A percentile compares a stretch with the other conserved stretches of the same genome.
phyloP scores from a whole-genome alignment of 2,329 filamentous ascomycete species.

The Daldinia sp. region DNA sequence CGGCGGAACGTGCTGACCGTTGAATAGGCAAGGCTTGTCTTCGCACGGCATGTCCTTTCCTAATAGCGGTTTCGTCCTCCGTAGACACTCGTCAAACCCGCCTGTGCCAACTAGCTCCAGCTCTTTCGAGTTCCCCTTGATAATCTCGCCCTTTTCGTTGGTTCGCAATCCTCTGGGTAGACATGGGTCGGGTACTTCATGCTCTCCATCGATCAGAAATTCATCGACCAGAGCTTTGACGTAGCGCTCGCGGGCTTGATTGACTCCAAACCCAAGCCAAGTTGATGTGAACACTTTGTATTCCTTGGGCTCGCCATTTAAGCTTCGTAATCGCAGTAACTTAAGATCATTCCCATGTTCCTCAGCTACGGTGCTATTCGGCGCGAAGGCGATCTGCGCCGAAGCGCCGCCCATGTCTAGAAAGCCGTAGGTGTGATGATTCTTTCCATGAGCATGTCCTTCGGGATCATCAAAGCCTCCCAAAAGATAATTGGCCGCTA shows the following conservation, averaged over 20 bases:
- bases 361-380: slow-evolving; percentile 88
- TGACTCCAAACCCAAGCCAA: slow-evolving; percentile 97
- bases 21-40: slow-evolving; percentile 87
- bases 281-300: slow-evolving; percentile 95
- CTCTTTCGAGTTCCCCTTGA: slow-evolving; percentile 57
- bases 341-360: slow-evolving; percentile 93
- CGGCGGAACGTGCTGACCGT: slow-evolving; percentile 91
- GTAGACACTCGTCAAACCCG: slow-evolving; percentile 85
- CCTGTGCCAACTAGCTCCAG: slow-evolving; percentile 83
- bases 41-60: slow-evolving; percentile 89
- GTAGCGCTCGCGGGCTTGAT: slow-evolving; percentile 88
- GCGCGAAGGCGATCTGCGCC: slow-evolving; percentile 97
- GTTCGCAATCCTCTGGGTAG: slow-evolving; percentile 82
- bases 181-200: slow-evolving; percentile 90
- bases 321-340: slow-evolving; percentile 82
- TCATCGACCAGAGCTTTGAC: slow-evolving; percentile 79
- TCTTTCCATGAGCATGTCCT: slow-evolving; percentile 83
- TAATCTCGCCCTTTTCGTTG: slow-evolving; percentile 74
- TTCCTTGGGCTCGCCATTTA: slow-evolving; percentile 82
- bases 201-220: slow-evolving; percentile 66
- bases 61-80: slow-evolving; percentile 83
- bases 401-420: slow-evolving; percentile 98
- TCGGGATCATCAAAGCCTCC: slow-evolving; percentile 87
- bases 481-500: slow-evolving; percentile 94
- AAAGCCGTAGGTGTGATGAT: slow-evolving; percentile 95